Evolutionary conservation across 805 yeast genomes (phyloP).

Genomic region (Candida vaughaniae): DNA sequence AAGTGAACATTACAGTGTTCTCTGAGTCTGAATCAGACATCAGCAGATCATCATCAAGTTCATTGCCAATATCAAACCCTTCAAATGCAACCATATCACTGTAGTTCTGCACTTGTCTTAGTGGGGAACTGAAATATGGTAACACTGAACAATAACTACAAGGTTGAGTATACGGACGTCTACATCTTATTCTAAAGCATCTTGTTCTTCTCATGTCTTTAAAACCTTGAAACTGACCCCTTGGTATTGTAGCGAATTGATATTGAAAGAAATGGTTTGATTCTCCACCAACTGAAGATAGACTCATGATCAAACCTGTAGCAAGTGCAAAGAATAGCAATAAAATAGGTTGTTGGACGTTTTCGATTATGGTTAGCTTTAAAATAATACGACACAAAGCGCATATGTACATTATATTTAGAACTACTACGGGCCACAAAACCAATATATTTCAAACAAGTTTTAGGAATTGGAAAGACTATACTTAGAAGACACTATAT

Average conservation of each 20-base stretch:
- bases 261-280: too few relatives aligned
- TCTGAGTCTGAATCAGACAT: not conserved
- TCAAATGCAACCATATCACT: not conserved
- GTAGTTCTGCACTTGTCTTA: slow-evolving; percentile 3
- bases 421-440: too few relatives aligned
- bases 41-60: not conserved
- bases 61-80: not conserved
- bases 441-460: too few relatives aligned
- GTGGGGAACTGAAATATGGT: slow-evolving; percentile 18
- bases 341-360: too few relatives aligned
- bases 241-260: not conserved
- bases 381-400: too few relatives aligned
- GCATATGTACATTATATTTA: too few relatives aligned
- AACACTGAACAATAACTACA: slow-evolving; percentile 17
- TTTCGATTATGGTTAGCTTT: too few relatives aligned
- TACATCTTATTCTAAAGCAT: slow-evolving; percentile 9
- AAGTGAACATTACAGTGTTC: not conserved
- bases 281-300: too few relatives aligned
- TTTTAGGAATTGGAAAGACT: too few relatives aligned
- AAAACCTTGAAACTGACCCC: slow-evolving; percentile 12
- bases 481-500: too few relatives aligned
- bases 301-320: too few relatives aligned
- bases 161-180: not conserved
- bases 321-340: too few relatives aligned
- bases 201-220: slow-evolving; percentile 14